Base-by-base conservation (phyloP, 768 basidiomycete genomes). In the Paxillus rubicundulus region DNA sequence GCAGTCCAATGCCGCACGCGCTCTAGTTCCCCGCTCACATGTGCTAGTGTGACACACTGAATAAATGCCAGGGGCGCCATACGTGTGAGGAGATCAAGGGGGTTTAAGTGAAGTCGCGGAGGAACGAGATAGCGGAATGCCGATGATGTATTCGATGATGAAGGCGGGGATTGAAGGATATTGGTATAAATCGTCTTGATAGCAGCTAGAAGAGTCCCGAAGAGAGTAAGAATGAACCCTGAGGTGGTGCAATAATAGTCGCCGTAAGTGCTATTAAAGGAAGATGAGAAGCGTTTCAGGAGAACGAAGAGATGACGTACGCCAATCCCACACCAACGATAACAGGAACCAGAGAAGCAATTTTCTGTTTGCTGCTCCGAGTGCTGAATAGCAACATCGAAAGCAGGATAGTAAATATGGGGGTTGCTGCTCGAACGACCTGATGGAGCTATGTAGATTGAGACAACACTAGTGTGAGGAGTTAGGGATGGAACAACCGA, bases 151-250 rank as follows among this genome's bases (percentile, higher is more conserved):
- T 43, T 56, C 40, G 60, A 57, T 20, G 52, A 28, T 10, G 65
- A 56, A 14, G 61, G 59, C 5, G 74, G 63, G n/a, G 79, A 74
- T 63, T 87, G 89, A 1, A 87, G 82, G 56, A 89, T 72, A 66
- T 94, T 91, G 10, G 96, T 98, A 58, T 87, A 82, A 41, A 98
- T 87, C 0, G 96, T 97, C 70, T 98, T 98, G 49, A 97, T 72
- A 8, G 97, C 88, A 5, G 97, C 97, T 34, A 99, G 81, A 48
- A 96, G 67, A 0, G 96, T 93, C 40, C 97, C 97, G 16, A 94
- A 71, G 13, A 99, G 78, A 0, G 97, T 98, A 18, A 99, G 78
- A 63, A 90, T 59, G 52, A 98, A 82, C 5, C 97, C 97, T 68
- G 82, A 82, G 2, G 76, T 68, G 1, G 93, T 97, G 70, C 88